These are phyloP conservation scores for Ophiostoma angusticollis DNA, from an alignment of 2,329 filamentous ascomycete species.

Conservation along the genomic window DNA sequence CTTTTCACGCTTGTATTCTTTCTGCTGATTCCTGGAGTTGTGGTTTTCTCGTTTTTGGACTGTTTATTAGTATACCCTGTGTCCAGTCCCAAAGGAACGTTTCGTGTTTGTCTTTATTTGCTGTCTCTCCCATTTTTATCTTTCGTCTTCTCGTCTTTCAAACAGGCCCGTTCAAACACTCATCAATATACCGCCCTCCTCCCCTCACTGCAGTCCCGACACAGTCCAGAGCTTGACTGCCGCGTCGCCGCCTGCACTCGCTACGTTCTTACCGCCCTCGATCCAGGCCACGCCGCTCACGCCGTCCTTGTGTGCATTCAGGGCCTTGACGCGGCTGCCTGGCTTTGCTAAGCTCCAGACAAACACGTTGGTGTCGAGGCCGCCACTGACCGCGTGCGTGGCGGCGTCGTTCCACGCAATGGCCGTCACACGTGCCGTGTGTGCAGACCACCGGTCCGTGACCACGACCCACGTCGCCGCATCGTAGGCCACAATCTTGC, in stretches of 20 bases:
- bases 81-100: too few species aligned
- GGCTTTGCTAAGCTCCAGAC: slow-evolving; percentile 82
- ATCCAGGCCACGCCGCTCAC: slow-evolving; percentile 78
- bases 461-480: slow-evolving; percentile 50
- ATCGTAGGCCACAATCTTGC: slow-evolving; percentile 78
- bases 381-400: slow-evolving; percentile 70
- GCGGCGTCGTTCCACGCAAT: slow-evolving; percentile 66
- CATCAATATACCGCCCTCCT: too few species aligned
- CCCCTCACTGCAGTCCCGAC: slow-evolving; percentile 34
- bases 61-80: slow-evolving; percentile 3
- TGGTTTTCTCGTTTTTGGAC: background rate
- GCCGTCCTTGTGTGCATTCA: slow-evolving; percentile 91
- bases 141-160: too few species aligned
- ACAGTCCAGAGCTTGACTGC: slow-evolving; percentile 82
- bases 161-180: too few species aligned
- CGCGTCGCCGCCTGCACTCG: slow-evolving; percentile 75
- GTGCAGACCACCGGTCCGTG: slow-evolving; percentile 58
- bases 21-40: background rate
- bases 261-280: slow-evolving; percentile 49
- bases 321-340: slow-evolving; percentile 68
- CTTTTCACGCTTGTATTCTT: background rate
- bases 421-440: slow-evolving; percentile 44
- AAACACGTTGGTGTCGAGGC: slow-evolving; percentile 81
- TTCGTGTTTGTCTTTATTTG: background rate
- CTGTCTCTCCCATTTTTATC: background rate